Conservation (phyloP, 192 early-diverging fungal species). For the Podila horticola region DNA sequence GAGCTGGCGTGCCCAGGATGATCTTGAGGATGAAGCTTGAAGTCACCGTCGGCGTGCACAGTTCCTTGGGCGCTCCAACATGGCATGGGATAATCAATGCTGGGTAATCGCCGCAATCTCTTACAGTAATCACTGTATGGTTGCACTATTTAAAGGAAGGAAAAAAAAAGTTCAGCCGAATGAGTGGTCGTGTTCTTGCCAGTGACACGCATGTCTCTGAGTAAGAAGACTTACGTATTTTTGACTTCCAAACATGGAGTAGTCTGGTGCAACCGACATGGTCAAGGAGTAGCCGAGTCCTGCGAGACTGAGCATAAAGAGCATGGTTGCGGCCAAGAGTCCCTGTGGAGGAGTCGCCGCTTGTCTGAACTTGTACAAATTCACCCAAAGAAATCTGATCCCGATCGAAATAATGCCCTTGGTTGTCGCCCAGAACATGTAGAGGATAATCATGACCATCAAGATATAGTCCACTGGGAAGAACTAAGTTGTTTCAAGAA, state of each 20-base stretch:
- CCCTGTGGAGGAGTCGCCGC: conserved; percentile 67
- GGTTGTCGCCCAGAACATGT: conserved; percentile 64
- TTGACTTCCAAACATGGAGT: conserved; percentile 71
- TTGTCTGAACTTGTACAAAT: conserved; percentile 58
- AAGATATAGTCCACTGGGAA: conserved; percentile 68
- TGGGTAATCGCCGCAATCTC: conserved; percentile 59
- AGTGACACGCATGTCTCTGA: background rate
- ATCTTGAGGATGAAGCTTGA: conserved; percentile 61
- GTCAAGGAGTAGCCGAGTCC: conserved; percentile 66
- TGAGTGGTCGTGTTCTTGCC: no score
- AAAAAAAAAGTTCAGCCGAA: no score
- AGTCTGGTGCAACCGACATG: conserved; percentile 67
- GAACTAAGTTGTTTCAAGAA: conserved; percentile 18
- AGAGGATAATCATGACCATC: conserved; percentile 61
- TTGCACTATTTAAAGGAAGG: no score
- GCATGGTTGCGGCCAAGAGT: conserved; percentile 59
- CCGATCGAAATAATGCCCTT: conserved; percentile 64
- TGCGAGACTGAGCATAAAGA: conserved; percentile 62
- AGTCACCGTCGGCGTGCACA: conserved; percentile 68
- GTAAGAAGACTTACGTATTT: conserved; percentile 57
- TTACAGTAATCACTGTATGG: conserved; percentile 44
- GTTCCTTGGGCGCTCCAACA: conserved; percentile 59
- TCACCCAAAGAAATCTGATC: conserved; percentile 66
- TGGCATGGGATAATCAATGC: conserved; percentile 68
- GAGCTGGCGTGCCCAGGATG: conserved; percentile 59